Percentiles rank a stretch among this genome's conserved stretches.
phyloP scores from a whole-genome alignment of 495 filamentous ascomycete species.

The Podospora didyma region DNA sequence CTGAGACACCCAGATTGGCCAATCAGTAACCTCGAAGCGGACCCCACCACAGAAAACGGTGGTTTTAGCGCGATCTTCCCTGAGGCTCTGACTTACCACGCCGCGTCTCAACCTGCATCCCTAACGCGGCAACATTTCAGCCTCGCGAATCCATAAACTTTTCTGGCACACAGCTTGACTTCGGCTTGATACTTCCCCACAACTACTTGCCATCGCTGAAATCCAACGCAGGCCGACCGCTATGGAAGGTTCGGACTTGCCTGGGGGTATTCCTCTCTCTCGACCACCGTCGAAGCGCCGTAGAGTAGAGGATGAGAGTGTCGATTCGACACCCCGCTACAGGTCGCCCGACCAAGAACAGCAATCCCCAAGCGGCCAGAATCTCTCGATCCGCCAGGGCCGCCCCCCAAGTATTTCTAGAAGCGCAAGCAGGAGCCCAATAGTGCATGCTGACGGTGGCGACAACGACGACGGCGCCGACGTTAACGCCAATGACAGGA shows the following conservation, averaged over 20 bases:
- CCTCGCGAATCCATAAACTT: constrained; percentile 2
- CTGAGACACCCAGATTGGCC: constrained; percentile 1
- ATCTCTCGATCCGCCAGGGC: constrained; percentile 38
- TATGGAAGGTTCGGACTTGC: constrained; percentile 33
- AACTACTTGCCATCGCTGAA: not conserved
- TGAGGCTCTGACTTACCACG: too few species aligned
- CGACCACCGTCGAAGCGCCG: constrained; percentile 52
- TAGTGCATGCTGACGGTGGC: too few species aligned
- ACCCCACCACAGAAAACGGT: not conserved
- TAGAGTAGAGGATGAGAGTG: constrained; percentile 46
- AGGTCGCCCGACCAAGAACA: constrained; percentile 18
- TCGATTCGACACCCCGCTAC: constrained; percentile 32
- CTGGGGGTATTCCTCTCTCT: constrained; percentile 17
- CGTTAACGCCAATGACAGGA: constrained; percentile 17
- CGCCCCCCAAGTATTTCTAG: constrained; percentile 28
- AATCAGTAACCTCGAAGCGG: not conserved
- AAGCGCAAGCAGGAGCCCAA: constrained; percentile 23
- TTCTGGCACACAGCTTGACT: constrained; percentile 1
- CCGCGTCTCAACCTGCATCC: not conserved
- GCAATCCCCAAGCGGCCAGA: constrained; percentile 8
- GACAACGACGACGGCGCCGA: too few species aligned
- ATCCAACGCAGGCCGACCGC: not conserved
- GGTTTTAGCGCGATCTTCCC: not conserved
- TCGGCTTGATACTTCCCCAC: too few species aligned
- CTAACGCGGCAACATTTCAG: not conserved